Base-by-base conservation (phyloP, 2,329 filamentous ascomycete species). In the Pyrenochaeta sp. region DNA sequence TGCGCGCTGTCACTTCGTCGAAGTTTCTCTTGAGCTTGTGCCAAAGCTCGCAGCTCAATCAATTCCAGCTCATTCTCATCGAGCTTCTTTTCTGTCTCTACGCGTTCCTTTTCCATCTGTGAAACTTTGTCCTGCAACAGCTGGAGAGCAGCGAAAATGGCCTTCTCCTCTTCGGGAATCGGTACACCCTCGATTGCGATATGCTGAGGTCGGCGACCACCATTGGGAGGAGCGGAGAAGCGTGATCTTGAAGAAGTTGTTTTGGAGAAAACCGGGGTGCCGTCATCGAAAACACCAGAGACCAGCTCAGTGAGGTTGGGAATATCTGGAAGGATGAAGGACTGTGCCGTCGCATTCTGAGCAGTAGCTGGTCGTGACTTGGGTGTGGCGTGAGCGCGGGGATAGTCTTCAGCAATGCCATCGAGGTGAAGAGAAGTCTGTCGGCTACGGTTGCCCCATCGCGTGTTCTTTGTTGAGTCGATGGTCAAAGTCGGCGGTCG, bases 271-370 rank as follows among this genome's bases (percentile, higher is more conserved):
- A 82, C 74, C 0, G 81, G 81, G 1, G 81, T 83, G 9, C 80
- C 80, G 52, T 83, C 79, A 44, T 80, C 76, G 50, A 80, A 81
- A 1, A 79, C 73, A 39, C 81, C 81, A 15, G 81, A 83, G 8
- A 85, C 77, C 20, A 85, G 72, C 56, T 85, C 82, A 5, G 81
- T 84, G 44, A 85, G 74, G 53, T 85, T 83, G 6, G 81, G 78
- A 30, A 84, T 70, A 50, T 85, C 81, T 2, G 83, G 83, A 3
- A 86, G 73, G 35, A 82, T 74, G 59, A 85, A 85, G 0, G 83
- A 86, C 46, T 82, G 80, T 26, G 77, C 74, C 13, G 81, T 84
- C 48, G 72, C 72, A 47, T 74, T 81, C 22, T 68, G 61, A 34
- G 75, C 75, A 3, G 75, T 74, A 18, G 72, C 68, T 18, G 73